phyloP scores from a whole-genome alignment of 1,284 basidiomycete genomes.

The Veloporphyrellus conicus region DNA sequence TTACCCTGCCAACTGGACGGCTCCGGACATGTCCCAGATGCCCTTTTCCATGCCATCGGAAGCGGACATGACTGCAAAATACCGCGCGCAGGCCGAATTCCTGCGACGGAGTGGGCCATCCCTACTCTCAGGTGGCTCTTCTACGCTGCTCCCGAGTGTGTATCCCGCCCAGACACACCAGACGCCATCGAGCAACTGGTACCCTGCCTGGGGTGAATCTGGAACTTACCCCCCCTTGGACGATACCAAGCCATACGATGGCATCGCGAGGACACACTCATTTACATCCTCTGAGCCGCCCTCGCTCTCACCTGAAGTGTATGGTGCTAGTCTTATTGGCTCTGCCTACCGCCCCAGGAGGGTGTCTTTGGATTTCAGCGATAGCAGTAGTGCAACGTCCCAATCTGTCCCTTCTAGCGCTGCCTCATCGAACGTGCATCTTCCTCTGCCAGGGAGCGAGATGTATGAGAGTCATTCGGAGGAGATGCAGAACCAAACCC shows the following conservation, averaged over 20 bases:
- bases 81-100: conserved; percentile 46
- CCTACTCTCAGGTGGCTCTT: conserved; percentile 5
- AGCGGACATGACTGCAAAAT: conserved; percentile 46
- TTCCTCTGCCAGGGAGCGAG: conserved; percentile 34
- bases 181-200: conserved; percentile 19
- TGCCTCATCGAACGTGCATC: conserved; percentile 40
- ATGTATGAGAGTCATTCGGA: conserved; percentile 20
- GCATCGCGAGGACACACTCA: conserved; percentile 16
- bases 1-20: conserved; percentile 17
- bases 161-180: conserved; percentile 22
- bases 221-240: conserved; percentile 22
- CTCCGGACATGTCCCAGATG: conserved; percentile 19
- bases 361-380: conserved; percentile 32
- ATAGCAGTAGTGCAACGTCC: conserved; percentile 32
- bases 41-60: conserved; percentile 24
- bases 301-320: conserved; percentile 26
- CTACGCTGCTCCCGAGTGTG: conserved; percentile 11
- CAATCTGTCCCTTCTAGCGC: conserved; percentile 35
- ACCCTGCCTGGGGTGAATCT: conserved; percentile 23
- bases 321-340: conserved; percentile 20
- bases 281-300: conserved; percentile 18
- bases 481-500: no score
- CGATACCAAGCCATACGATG: conserved; percentile 26
- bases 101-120: conserved; percentile 33
- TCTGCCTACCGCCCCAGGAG: conserved; percentile 28